These are phyloP conservation scores for Pythium vanterpoolii DNA, from an alignment of 352 stramenopile genomes.

Conservation along the genomic window DNA sequence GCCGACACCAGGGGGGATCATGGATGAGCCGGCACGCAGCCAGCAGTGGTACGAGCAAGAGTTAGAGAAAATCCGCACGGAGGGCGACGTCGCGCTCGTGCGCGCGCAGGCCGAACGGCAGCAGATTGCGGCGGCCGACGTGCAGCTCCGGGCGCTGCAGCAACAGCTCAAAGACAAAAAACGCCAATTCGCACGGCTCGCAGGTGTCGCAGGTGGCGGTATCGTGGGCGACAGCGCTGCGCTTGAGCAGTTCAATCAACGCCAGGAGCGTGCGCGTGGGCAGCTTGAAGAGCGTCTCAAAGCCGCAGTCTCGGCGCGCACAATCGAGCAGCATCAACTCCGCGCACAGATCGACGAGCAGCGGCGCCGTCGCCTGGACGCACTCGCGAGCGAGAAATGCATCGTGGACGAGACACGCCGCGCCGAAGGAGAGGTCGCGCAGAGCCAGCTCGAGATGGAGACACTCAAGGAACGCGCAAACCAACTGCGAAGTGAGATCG, in stretches of 20 bases:
- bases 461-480: conserved; percentile 35
- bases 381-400: conserved; percentile 33
- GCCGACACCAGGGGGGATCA: not conserved
- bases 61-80: conserved; percentile 85
- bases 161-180: conserved; percentile 85
- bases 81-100: conserved; percentile 63
- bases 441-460: conserved; percentile 36
- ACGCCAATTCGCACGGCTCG: conserved; percentile 50
- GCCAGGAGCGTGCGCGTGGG: conserved; percentile 43
- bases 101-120: conserved; percentile 86
- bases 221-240: conserved; percentile 16
- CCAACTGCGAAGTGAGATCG: conserved; percentile 37
- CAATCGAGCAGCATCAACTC: conserved; percentile 54
- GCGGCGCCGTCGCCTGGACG: conserved; percentile 39
- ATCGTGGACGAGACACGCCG: conserved; percentile 38
- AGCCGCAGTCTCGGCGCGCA: conserved; percentile 34
- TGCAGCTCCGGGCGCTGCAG: conserved; percentile 82
- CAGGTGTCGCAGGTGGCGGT: not conserved
- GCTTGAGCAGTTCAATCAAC: conserved; percentile 33
- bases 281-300: conserved; percentile 80
- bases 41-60: conserved; percentile 58
- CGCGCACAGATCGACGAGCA: conserved; percentile 42
- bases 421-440: conserved; percentile 35
- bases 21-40: conserved; percentile 17
- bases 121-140: conserved; percentile 80